Conservation (phyloP, 345 rosid species). For the Arabidopsis suecica region DNA sequence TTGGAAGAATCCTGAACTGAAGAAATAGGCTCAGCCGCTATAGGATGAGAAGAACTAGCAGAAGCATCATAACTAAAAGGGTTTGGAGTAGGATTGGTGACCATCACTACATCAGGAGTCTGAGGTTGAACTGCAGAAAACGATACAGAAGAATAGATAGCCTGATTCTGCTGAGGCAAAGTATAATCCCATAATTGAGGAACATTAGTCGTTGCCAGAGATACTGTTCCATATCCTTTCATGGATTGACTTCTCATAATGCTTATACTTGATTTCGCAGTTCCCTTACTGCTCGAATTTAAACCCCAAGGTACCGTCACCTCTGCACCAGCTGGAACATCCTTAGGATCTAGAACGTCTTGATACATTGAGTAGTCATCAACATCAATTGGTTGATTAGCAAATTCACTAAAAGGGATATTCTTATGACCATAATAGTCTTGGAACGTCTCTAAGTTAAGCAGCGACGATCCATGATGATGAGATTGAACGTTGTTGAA, state of each 20-base stretch:
- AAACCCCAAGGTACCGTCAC: slow-evolving; percentile 61
- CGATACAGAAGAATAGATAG: not conserved
- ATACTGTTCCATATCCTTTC: not conserved
- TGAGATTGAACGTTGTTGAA: slow-evolving; percentile 29
- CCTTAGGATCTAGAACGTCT: slow-evolving; percentile 60
- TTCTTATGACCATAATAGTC: not conserved
- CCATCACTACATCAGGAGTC: slow-evolving; percentile 36
- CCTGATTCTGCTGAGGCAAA: slow-evolving; percentile 15
- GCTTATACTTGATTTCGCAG: slow-evolving; percentile 34
- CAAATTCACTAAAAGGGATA: slow-evolving; percentile 10
- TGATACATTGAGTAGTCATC: slow-evolving; percentile 58
- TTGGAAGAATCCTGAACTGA: slow-evolving; percentile 29
- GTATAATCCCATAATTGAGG: slow-evolving; percentile 15
- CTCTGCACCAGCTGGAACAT: slow-evolving; percentile 73
- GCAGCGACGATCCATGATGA: not conserved
- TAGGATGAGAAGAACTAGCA: slow-evolving; percentile 28
- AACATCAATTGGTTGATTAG: slow-evolving; percentile 47
- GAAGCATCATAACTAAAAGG: slow-evolving; percentile 21
- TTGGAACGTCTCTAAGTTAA: slow-evolving; percentile 1
- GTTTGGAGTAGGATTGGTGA: slow-evolving; percentile 16
- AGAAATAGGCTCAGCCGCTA: slow-evolving; percentile 24
- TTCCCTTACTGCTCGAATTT: slow-evolving; percentile 36
- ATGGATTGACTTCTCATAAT: slow-evolving; percentile 6
- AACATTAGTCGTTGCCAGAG: not conserved
- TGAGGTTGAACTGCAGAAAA: slow-evolving; percentile 19